Conservation (phyloP, 306 rosid species). For the Datisca glomerata region DNA sequence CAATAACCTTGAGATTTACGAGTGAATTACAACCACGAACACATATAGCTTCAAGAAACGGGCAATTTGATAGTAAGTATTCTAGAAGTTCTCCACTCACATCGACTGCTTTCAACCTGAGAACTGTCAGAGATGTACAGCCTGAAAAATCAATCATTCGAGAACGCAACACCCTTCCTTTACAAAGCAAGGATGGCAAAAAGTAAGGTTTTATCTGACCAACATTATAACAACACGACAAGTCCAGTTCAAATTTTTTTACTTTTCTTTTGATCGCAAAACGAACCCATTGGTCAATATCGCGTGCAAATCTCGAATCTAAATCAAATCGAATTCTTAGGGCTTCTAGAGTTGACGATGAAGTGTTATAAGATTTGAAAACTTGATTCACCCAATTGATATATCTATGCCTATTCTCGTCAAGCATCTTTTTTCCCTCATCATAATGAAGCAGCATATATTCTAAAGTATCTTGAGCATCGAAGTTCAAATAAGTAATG, state of each 20-base stretch:
- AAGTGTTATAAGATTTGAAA: background rate
- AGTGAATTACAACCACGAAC: background rate
- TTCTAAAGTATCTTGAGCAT: background rate
- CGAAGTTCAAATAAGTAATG: constrained; percentile 6
- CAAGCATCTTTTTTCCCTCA: background rate
- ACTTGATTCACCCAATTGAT: constrained; percentile 1
- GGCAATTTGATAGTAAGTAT: constrained; percentile 2
- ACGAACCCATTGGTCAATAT: background rate
- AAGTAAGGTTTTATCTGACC: background rate
- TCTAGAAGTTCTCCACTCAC: constrained; percentile 6
- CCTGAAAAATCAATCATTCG: background rate
- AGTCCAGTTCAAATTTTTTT: constrained; percentile 3
- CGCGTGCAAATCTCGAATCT: background rate
- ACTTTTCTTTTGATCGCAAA: constrained; percentile 2
- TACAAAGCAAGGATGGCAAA: background rate
- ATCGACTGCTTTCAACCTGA: background rate
- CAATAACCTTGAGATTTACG: constrained; percentile 2
- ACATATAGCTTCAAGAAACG: background rate
- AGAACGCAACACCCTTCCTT: background rate
- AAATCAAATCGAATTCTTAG: constrained; percentile 2
- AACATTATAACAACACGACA: background rate
- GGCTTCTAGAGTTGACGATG: background rate
- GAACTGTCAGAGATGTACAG: constrained; percentile 2
- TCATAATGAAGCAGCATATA: background rate
- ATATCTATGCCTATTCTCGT: background rate